Evolutionary conservation across 139 green algal genomes (phyloP).

Genomic region (Volvox africanus): DNA sequence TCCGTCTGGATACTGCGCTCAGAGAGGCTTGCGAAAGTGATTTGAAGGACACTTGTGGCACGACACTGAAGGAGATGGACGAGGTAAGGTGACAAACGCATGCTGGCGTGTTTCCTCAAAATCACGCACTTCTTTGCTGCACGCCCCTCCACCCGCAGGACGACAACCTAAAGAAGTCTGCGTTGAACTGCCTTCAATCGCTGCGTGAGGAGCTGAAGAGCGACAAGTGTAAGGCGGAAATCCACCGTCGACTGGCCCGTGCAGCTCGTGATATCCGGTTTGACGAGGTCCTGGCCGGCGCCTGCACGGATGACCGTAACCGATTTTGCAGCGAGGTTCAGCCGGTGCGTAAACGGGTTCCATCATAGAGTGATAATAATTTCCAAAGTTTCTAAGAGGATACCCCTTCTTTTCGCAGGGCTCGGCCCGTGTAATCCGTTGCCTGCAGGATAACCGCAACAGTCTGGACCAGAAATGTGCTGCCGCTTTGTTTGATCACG

Average conservation of each 20-base stretch:
- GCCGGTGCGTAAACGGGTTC: constrained; percentile 56
- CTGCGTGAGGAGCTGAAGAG: constrained; percentile 71
- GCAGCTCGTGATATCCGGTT: constrained; percentile 88
- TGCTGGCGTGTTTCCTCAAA: background rate
- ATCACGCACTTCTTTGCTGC: background rate
- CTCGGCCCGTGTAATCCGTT: constrained; percentile 87
- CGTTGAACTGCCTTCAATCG: constrained; percentile 66
- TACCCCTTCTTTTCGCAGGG: constrained; percentile 57
- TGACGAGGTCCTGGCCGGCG: constrained; percentile 81
- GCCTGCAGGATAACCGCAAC: constrained; percentile 84
- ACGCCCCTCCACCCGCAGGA: background rate
- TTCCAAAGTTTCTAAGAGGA: background rate
- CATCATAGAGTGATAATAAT: background rate
- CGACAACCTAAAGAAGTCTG: constrained; percentile 50
- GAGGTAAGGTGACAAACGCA: constrained; percentile 7
- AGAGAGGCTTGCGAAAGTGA: constrained; percentile 65
- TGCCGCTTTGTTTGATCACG: constrained; percentile 82
- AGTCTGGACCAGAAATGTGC: constrained; percentile 76
- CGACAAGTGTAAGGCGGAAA: constrained; percentile 61
- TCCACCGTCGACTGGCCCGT: constrained; percentile 67
- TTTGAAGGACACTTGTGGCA: constrained; percentile 61
- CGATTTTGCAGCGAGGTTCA: constrained; percentile 72
- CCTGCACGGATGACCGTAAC: constrained; percentile 76
- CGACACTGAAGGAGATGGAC: constrained; percentile 64
- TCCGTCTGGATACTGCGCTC: constrained; percentile 75